Evolutionary conservation across 106 monocot genomes (phyloP), one percentile per base, ranked within the genome.

Genomic region (Triglochin maritima): DNA sequence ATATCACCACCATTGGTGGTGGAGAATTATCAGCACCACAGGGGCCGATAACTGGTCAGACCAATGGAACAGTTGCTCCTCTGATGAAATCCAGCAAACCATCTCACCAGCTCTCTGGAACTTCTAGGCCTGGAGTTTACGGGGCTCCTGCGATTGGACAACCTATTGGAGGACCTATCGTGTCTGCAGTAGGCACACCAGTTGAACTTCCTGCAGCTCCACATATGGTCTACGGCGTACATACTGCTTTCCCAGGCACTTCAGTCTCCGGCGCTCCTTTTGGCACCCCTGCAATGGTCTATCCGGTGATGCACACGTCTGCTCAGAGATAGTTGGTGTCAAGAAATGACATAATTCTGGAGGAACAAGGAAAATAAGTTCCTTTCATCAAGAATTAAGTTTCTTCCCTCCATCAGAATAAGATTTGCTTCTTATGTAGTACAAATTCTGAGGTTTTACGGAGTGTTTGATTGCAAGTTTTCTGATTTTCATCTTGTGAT

Each of bases 31-130:
- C 77, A n/a, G 4, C 76, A 7, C 60, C 81, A 45, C 83, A 79
- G 47, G 78, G 76, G 17, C 86, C 90, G 17, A 84, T 84, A 60
- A 84, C 90, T 17, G 84, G 86, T 44, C 86, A 83, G 67, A 51
- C 72, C 54, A 79, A 69, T 14, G 84, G 72, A 2, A 6, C 56
- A 0, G 29, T 50, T 6, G 57, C 55, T 0, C 45, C 51, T 47
- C 43, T 67, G 2, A 62, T 67, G 11, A 74, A 74, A 44, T 13
- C 77, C 11, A 51, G 65, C n/a, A 87, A 79, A 44, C 67, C 69
- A 16, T 55, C 78, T 47, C 77, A 70, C 12, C 76, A 74, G 46
- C 66, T 82, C 1, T n/a, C 71, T 53, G 42, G 4, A 9, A 11
- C 53, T 52, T 17, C 43, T 17, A 63, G 80, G 16, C 64, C 78